These are phyloP conservation scores for Vigna trinervia DNA, from an alignment of 306 rosid species.

Conservation along the genomic window DNA sequence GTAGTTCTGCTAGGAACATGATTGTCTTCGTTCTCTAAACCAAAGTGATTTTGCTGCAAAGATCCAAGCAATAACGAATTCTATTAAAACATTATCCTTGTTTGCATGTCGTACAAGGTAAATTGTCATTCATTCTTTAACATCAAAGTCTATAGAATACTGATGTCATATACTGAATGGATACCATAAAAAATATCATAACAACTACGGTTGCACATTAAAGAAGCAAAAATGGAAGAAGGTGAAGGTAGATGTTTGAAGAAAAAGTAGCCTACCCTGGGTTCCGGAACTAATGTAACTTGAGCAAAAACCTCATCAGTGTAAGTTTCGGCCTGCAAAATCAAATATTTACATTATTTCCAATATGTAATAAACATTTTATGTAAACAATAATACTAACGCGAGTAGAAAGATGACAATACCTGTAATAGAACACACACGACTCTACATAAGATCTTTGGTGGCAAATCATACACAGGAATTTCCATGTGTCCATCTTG, in stretches of 20 bases:
- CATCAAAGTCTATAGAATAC: neutral
- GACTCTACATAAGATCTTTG: constrained; percentile 72
- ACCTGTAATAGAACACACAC: constrained; percentile 62
- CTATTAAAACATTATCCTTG: constrained; percentile 20
- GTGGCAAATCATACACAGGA: constrained; percentile 60
- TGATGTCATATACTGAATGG: neutral
- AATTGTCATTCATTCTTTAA: constrained; percentile 21
- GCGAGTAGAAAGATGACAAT: constrained; percentile 5
- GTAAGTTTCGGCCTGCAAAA: constrained; percentile 62
- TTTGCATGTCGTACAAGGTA: neutral
- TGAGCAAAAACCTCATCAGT: constrained; percentile 72
- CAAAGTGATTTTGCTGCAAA: constrained; percentile 52
- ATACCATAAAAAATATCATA: neutral
- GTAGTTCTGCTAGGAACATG: constrained; percentile 35
- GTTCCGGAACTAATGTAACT: constrained; percentile 59
- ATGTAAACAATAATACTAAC: neutral
- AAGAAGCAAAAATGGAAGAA: neutral
- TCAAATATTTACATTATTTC: constrained; percentile 22
- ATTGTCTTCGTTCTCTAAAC: constrained; percentile 31
- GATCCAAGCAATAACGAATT: constrained; percentile 19
- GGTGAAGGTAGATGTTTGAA: neutral
- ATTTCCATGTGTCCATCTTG: constrained; percentile 52
- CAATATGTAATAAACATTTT: neutral
- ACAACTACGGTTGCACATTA: neutral
- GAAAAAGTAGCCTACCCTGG: constrained; percentile 44